A percentile compares a stretch with the other conserved stretches of the same genome.
phyloP scores from a whole-genome alignment of 441 rosid species.

The Eutrema salsugineum region DNA sequence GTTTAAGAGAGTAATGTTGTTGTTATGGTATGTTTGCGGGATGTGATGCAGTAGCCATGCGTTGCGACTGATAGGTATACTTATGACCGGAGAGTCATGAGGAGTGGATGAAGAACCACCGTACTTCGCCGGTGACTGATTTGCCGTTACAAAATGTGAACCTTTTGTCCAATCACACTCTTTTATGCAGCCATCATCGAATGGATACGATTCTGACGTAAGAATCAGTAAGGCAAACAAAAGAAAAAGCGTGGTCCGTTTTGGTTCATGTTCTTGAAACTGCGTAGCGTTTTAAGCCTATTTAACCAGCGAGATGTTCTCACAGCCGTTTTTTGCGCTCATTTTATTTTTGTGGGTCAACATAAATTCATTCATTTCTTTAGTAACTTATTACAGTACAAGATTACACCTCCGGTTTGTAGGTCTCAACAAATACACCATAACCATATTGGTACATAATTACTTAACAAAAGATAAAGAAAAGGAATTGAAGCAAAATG shows the following conservation, averaged over 20 bases:
- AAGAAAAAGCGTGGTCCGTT: neutral
- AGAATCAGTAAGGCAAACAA: constrained; percentile 11
- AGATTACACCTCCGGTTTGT: neutral
- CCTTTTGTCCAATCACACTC: constrained; percentile 67
- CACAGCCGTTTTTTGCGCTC: neutral
- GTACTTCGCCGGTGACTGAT: constrained; percentile 70
- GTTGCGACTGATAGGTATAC: constrained; percentile 92
- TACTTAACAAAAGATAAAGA: neutral
- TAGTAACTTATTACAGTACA: neutral
- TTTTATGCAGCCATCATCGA: constrained; percentile 63
- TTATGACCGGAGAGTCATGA: constrained; percentile 72
- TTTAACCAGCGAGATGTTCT: neutral
- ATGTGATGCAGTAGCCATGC: constrained; percentile 77
- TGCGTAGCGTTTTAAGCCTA: neutral
- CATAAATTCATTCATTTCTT: neutral
- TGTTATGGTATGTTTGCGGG: constrained; percentile 39
- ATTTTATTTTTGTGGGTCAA: neutral
- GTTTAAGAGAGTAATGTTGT: neutral
- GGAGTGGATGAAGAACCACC: constrained; percentile 61
- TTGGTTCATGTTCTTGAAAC: too few relatives aligned
- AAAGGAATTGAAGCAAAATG: neutral
- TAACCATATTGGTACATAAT: neutral
- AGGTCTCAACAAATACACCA: neutral
- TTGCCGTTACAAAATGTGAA: constrained; percentile 43
- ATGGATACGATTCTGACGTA: constrained; percentile 74